A percentile compares a stretch with the other conserved stretches of the same genome.
These are phyloP conservation scores for Andrographis paniculata DNA, from an alignment of 305 asterid genomes.

Conservation along the genomic window DNA sequence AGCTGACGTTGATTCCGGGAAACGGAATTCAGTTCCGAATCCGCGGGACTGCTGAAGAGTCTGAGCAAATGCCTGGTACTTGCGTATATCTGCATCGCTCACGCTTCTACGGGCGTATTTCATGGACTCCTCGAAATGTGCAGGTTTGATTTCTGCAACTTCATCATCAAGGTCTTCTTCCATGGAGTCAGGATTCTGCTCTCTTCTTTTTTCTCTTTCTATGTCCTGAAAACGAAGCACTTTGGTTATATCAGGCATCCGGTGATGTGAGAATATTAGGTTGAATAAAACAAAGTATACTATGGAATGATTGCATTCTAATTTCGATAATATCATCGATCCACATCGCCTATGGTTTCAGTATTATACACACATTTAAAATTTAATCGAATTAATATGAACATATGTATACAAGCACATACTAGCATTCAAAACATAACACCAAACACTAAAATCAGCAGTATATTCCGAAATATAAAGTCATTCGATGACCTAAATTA, in stretches of 20 bases:
- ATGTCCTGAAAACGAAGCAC: constrained; percentile 29
- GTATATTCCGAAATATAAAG: no score
- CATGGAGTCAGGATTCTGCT: constrained; percentile 33
- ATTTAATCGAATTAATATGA: no score
- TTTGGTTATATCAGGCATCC: not conserved
- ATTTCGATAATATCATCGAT: no score
- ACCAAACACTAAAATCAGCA: no score
- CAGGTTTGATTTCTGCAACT: constrained; percentile 37
- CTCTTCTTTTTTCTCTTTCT: constrained; percentile 34
- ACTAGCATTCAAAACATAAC: no score
- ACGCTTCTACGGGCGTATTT: constrained; percentile 49
- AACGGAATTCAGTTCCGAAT: constrained; percentile 42
- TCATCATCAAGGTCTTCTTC: constrained; percentile 43
- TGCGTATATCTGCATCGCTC: constrained; percentile 46
- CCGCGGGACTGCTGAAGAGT: constrained; percentile 52
- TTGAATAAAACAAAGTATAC: not conserved
- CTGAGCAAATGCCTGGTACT: constrained; percentile 51
- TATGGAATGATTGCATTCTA: not conserved
- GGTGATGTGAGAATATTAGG: not conserved
- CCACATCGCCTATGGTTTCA: no score
- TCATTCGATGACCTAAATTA: no score
- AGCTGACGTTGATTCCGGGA: constrained; percentile 27
- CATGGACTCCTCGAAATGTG: constrained; percentile 56
- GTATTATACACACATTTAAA: no score
- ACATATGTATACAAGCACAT: no score